Conservation (phyloP, 2,329 filamentous ascomycete species). For the Xylogone sp. region DNA sequence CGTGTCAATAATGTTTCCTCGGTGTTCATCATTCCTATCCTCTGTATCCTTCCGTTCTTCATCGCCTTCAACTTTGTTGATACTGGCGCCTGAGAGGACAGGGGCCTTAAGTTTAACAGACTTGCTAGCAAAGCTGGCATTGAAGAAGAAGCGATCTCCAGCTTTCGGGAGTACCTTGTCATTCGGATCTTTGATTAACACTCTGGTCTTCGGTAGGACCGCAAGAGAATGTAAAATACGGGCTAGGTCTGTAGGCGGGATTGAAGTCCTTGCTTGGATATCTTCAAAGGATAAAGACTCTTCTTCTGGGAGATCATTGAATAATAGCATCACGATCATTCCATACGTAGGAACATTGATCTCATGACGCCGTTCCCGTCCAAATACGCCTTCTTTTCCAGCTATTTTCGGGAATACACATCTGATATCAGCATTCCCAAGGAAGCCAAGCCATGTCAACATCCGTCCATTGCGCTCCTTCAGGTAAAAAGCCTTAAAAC, state of each 20-base stretch:
- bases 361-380: slow-evolving; percentile 74
- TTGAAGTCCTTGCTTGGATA: slow-evolving; percentile 78
- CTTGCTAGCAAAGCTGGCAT: slow-evolving; percentile 76
- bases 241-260: slow-evolving; percentile 69
- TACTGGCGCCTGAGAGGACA: slow-evolving; percentile 63
- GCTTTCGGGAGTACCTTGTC: slow-evolving; percentile 68
- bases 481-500: slow-evolving; percentile 86
- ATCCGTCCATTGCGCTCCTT: slow-evolving; percentile 83
- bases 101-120: slow-evolving; percentile 86
- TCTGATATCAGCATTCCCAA: slow-evolving; percentile 80
- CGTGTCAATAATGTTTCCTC: slow-evolving; percentile 69
- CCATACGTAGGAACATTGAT: slow-evolving; percentile 89
- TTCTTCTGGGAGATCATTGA: slow-evolving; percentile 68
- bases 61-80: slow-evolving; percentile 79
- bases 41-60: slow-evolving; percentile 68
- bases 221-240: slow-evolving; percentile 78
- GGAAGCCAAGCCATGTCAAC: slow-evolving; percentile 72
- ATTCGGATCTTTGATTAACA: slow-evolving; percentile 76
- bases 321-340: slow-evolving; percentile 85
- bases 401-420: slow-evolving; percentile 71
- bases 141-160: slow-evolving; percentile 78
- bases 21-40: slow-evolving; percentile 69
- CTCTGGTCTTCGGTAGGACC: slow-evolving; percentile 76
- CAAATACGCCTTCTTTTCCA: slow-evolving; percentile 62
- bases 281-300: slow-evolving; percentile 62